Percentiles rank a stretch among this genome's conserved stretches.
Conservation (phyloP, 148 eudicot genomes). For the Rhododendron ovatum region DNA sequence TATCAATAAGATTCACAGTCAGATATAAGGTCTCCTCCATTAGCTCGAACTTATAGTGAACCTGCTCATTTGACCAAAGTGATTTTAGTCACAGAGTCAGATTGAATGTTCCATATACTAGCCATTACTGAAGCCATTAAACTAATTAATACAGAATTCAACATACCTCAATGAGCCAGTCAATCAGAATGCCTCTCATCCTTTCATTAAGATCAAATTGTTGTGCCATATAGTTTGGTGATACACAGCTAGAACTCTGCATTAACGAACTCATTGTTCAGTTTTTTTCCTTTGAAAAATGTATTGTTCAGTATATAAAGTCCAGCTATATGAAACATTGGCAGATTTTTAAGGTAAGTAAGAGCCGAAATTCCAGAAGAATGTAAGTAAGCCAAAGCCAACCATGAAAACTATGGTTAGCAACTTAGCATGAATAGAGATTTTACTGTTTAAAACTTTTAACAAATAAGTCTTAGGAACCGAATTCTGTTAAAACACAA, state of each 20-base stretch:
- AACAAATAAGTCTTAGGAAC: not conserved
- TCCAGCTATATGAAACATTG: not conserved
- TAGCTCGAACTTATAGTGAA: constrained; percentile 84
- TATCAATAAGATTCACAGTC: constrained; percentile 74
- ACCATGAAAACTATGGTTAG: not conserved
- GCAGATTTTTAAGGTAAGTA: not conserved
- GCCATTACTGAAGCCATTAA: not conserved
- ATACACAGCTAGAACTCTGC: constrained; percentile 52
- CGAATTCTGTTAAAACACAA: not conserved
- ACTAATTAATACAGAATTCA: not conserved
- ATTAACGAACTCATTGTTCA: not conserved
- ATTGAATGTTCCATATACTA: not conserved
- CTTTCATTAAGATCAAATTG: constrained; percentile 71
- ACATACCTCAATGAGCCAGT: constrained; percentile 90
- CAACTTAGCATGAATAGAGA: not conserved
- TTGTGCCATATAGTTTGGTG: constrained; percentile 53
- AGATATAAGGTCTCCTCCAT: constrained; percentile 88
- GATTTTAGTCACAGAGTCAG: not conserved
- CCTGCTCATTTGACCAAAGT: constrained; percentile 33
- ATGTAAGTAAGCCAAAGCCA: not conserved
- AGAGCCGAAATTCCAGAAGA: not conserved
- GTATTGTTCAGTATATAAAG: not conserved
- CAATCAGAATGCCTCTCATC: constrained; percentile 88
- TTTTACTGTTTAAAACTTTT: not conserved
- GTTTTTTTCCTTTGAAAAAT: not conserved